Evolutionary conservation across 2,329 filamentous ascomycete genomes (phyloP).

Genomic region (Colletotrichum aenigma): DNA sequence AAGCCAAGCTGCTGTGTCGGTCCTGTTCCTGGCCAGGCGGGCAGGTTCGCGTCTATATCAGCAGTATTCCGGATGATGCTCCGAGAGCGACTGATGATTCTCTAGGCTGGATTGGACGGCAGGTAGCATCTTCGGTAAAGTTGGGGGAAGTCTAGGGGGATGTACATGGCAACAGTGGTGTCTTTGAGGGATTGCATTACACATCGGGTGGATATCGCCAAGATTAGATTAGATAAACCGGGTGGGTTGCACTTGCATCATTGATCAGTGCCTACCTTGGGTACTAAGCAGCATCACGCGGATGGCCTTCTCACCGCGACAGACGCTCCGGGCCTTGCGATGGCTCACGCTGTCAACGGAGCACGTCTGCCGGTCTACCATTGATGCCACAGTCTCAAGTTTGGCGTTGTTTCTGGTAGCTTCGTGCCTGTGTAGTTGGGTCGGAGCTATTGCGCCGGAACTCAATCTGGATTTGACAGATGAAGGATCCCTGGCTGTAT

Average conservation of each 20-base stretch:
- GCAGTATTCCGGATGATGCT: neutral
- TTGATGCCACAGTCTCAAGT: neutral
- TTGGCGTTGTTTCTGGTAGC: neutral
- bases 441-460: constrained; percentile 12
- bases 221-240: constrained; percentile 17
- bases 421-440: neutral
- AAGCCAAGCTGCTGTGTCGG: neutral
- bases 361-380: neutral
- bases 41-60: neutral
- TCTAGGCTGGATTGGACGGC: neutral
- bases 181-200: neutral
- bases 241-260: neutral
- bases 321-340: neutral
- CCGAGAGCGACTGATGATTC: neutral
- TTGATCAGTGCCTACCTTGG: neutral
- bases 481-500: neutral
- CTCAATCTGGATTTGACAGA: neutral
- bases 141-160: neutral
- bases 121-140: neutral
- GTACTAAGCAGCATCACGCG: neutral
- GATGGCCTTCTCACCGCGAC: neutral
- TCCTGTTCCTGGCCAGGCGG: neutral
- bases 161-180: neutral
- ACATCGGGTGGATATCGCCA: constrained; percentile 5
- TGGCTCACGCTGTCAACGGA: neutral